Conservation (phyloP, 2,329 filamentous ascomycete species). For the Capronia americana region DNA sequence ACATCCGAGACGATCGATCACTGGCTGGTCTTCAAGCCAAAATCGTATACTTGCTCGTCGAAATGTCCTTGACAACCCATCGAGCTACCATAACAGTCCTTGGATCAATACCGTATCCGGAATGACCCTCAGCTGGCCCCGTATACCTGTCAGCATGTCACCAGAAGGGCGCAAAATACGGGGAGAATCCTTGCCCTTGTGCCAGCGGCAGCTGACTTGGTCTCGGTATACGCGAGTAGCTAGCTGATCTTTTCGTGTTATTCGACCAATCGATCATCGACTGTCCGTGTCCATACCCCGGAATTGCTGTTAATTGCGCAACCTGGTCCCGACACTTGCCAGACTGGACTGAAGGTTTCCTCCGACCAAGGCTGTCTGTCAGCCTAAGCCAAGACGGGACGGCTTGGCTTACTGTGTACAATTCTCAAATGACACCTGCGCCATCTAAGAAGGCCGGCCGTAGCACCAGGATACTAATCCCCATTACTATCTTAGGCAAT, state of each 20-base stretch:
- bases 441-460: background rate
- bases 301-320: background rate
- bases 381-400: background rate
- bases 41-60: background rate
- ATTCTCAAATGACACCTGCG: background rate
- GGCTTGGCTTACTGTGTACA: background rate
- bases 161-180: slow-evolving; percentile 10
- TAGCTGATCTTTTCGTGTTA: background rate
- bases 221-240: background rate
- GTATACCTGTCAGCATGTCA: slow-evolving; percentile 9
- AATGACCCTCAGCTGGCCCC: background rate
- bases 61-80: background rate
- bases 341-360: background rate
- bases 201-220: background rate
- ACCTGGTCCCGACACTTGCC: background rate
- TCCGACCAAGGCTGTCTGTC: background rate
- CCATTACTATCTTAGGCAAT: background rate
- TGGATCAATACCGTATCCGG: background rate
- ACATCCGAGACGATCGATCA: background rate
- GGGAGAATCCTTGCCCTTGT: background rate
- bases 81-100: background rate
- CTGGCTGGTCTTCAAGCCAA: background rate
- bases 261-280: background rate
- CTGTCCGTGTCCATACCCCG: background rate
- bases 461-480: background rate